Percentiles rank a stretch among this genome's conserved stretches.
phyloP scores from a whole-genome alignment of 2,329 filamentous ascomycete genomes.

The Lasiodiplodia sp. region DNA sequence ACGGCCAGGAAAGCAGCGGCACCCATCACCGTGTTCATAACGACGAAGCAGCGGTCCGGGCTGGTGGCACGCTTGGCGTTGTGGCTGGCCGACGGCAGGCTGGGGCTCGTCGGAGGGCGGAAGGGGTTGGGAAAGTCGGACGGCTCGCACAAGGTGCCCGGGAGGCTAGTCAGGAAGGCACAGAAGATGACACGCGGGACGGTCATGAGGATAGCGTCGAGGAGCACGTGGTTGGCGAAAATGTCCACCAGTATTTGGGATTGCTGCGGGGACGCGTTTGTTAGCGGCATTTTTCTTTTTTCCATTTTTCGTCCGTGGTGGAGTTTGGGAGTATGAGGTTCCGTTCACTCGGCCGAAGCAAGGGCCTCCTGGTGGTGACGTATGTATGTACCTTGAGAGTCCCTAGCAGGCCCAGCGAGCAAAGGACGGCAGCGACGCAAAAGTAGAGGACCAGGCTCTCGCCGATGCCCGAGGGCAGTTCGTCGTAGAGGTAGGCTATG shows the following conservation, averaged over 20 bases:
- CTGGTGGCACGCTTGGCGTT: slow-evolving; percentile 38
- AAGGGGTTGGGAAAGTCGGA: slow-evolving; percentile 28
- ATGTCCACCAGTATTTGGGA: slow-evolving; percentile 32
- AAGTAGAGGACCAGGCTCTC: slow-evolving; percentile 49
- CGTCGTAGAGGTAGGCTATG: slow-evolving; percentile 36
- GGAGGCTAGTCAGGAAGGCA: slow-evolving; percentile 31
- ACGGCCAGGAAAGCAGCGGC: slow-evolving; percentile 37
- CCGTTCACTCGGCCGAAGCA: slow-evolving; percentile 19
- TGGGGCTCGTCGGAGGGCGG: slow-evolving; percentile 17
- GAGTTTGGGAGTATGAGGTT: background rate
- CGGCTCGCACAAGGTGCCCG: slow-evolving; percentile 30
- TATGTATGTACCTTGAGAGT: slow-evolving; percentile 48
- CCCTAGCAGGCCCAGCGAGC: slow-evolving; percentile 52
- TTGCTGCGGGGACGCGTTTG: slow-evolving; percentile 26
- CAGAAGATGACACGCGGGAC: slow-evolving; percentile 35
- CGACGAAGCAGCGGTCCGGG: slow-evolving; percentile 39
- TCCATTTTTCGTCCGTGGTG: background rate
- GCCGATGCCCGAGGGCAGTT: slow-evolving; percentile 39
- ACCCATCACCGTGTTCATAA: slow-evolving; percentile 38
- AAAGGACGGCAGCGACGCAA: slow-evolving; percentile 49
- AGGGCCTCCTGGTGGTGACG: slow-evolving; percentile 31
- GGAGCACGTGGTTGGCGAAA: slow-evolving; percentile 38
- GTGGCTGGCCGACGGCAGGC: slow-evolving; percentile 29
- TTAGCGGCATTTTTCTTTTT: background rate
- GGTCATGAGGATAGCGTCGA: slow-evolving; percentile 37